A percentile compares a stretch with the other conserved stretches of the same genome.
phyloP scores from a whole-genome alignment of 75 land plant genomes.

The Selaginella tamariscina region DNA sequence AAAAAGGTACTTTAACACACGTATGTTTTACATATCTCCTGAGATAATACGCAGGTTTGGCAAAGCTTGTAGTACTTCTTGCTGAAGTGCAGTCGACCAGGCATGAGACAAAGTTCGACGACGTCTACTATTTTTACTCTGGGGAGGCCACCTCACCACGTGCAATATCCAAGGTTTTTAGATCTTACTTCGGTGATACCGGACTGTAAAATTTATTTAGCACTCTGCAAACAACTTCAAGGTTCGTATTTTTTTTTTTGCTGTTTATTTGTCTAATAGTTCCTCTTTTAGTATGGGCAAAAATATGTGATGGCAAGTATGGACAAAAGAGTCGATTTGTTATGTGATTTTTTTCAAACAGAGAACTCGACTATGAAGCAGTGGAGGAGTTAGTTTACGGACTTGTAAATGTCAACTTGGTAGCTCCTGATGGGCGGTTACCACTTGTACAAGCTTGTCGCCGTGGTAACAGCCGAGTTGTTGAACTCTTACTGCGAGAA shows the following conservation, averaged over 20 bases:
- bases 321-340: neutral
- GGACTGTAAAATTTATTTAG: conserved; percentile 2
- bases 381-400: neutral
- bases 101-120: neutral
- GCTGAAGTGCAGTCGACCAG: no score
- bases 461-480: neutral
- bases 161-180: neutral
- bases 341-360: neutral
- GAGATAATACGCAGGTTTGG: neutral
- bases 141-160: neutral
- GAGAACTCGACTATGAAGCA: neutral
- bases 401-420: neutral
- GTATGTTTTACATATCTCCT: neutral
- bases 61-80: no score
- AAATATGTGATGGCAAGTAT: neutral
- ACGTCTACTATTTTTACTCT: neutral
- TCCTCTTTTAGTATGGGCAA: neutral
- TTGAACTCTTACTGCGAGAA: conserved; percentile 1
- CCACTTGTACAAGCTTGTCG: neutral
- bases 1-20: neutral
- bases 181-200: neutral
- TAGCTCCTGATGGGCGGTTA: neutral
- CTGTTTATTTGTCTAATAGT: neutral
- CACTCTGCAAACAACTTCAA: no score
- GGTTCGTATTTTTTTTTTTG: neutral